phyloP scores from a whole-genome alignment of 345 rosid genomes.

The Moricandia arvensis region DNA sequence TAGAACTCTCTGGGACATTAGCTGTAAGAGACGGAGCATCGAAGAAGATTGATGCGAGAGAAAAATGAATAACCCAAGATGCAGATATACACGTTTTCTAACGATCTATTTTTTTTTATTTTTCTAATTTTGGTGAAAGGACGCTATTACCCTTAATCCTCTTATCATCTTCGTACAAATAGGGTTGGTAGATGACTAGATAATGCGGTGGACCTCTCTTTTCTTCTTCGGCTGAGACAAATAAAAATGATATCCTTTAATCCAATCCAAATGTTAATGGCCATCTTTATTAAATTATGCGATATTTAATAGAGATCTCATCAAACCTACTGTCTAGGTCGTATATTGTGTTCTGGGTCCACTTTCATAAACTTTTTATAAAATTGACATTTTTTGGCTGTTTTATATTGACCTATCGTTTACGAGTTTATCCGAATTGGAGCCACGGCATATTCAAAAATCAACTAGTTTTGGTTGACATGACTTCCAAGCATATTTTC shows the following conservation, averaged over 20 bases:
- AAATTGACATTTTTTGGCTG: neutral
- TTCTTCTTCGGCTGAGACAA: constrained; percentile 1
- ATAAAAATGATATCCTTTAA: constrained; percentile 4
- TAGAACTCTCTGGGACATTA: constrained; percentile 21
- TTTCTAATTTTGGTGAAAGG: neutral
- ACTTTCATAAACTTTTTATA: constrained; percentile 1
- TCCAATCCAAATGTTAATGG: constrained; percentile 15
- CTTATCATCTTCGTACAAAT: constrained; percentile 19
- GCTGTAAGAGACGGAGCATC: constrained; percentile 17
- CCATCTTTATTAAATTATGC: neutral
- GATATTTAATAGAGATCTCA: constrained; percentile 30
- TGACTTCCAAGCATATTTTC: neutral
- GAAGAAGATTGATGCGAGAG: constrained; percentile 14
- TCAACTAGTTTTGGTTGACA: neutral
- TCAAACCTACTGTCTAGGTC: constrained; percentile 37
- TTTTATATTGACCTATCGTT: constrained; percentile 13
- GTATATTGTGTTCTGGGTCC: constrained; percentile 33
- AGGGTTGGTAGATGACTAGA: constrained; percentile 38
- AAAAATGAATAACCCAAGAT: constrained; percentile 2
- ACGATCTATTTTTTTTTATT: constrained; percentile 9
- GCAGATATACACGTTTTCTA: constrained; percentile 38
- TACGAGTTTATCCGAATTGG: constrained; percentile 28
- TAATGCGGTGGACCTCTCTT: constrained; percentile 34
- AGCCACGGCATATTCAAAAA: neutral
- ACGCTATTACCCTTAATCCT: constrained; percentile 32